Evolutionary conservation across 2,329 filamentous ascomycete species (phyloP).

Genomic region (Sporothrix dimorphospora): DNA sequence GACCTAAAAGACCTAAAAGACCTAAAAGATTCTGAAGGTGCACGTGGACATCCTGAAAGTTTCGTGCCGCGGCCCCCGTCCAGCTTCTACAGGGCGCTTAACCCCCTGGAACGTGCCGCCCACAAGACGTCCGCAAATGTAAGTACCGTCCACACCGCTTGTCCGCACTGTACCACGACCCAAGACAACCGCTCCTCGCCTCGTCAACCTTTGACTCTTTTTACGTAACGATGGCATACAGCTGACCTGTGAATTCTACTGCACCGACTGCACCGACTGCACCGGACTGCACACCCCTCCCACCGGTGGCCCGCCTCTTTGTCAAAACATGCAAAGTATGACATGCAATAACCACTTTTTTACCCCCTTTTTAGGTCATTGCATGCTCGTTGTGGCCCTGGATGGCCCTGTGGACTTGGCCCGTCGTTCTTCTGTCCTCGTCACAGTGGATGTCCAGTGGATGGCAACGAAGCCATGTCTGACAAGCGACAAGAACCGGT

Average conservation of each 20-base stretch:
- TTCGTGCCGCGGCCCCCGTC: neutral
- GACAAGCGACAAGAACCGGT: neutral
- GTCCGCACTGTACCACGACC: constrained; percentile 11
- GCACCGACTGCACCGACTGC: neutral
- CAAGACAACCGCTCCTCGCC: neutral
- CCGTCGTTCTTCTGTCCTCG: neutral
- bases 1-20: neutral
- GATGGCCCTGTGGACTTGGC: neutral
- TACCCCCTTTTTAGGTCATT: neutral
- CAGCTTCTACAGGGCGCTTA: neutral
- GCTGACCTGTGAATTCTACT: constrained; percentile 15
- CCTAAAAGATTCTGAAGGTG: neutral
- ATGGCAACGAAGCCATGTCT: neutral
- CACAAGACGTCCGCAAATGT: no score
- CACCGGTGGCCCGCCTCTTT: constrained; percentile 20
- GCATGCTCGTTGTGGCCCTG: neutral
- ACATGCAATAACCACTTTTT: constrained; percentile 24
- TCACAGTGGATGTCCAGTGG: neutral
- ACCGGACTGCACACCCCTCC: neutral
- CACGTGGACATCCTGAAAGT: neutral
- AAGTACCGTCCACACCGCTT: neutral
- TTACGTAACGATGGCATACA: constrained; percentile 25
- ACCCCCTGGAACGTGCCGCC: neutral
- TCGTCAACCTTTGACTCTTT: neutral
- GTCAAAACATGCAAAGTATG: constrained; percentile 26